Percentiles rank a stretch among this genome's conserved stretches.
These are phyloP conservation scores for Neopestalotiopsis clavispora DNA, from an alignment of 2,329 filamentous ascomycete genomes.

Conservation along the genomic window DNA sequence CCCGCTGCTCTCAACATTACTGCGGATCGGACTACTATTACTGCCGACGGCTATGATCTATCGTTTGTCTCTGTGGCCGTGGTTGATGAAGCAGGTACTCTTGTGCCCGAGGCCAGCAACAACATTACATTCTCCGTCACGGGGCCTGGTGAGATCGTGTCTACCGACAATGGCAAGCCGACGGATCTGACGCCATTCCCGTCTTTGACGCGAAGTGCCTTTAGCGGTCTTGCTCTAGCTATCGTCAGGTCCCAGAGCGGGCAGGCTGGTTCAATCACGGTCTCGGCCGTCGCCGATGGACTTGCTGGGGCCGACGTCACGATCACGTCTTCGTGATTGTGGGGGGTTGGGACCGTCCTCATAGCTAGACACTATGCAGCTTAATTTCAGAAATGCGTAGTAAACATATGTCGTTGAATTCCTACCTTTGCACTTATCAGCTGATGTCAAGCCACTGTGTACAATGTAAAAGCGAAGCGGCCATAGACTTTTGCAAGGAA, in stretches of 20 bases:
- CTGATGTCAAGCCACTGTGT: no score
- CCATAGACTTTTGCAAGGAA: no score
- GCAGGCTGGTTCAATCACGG: not conserved
- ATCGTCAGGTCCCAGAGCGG: conserved; percentile 35
- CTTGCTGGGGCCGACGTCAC: conserved; percentile 20
- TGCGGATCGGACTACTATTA: conserved; percentile 45
- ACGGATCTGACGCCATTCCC: conserved; percentile 49
- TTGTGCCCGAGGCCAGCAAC: conserved; percentile 48
- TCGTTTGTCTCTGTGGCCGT: conserved; percentile 51
- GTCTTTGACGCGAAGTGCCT: conserved; percentile 43
- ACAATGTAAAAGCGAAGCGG: no score
- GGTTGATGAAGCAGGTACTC: conserved; percentile 46
- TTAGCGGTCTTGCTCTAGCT: conserved; percentile 45
- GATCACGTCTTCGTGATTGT: not conserved
- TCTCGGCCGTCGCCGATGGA: not conserved
- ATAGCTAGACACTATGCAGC: not conserved
- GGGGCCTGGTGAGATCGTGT: conserved; percentile 49
- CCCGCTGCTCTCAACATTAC: conserved; percentile 43
- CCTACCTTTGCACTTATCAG: no score
- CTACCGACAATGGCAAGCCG: conserved; percentile 58
- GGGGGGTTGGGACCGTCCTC: rapidly evolving
- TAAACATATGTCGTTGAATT: not conserved
- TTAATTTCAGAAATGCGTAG: not conserved
- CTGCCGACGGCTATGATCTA: conserved; percentile 49
- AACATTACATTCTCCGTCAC: conserved; percentile 48